Conservation (phyloP, 495 filamentous ascomycete genomes). For the Trichoderma virens region DNA sequence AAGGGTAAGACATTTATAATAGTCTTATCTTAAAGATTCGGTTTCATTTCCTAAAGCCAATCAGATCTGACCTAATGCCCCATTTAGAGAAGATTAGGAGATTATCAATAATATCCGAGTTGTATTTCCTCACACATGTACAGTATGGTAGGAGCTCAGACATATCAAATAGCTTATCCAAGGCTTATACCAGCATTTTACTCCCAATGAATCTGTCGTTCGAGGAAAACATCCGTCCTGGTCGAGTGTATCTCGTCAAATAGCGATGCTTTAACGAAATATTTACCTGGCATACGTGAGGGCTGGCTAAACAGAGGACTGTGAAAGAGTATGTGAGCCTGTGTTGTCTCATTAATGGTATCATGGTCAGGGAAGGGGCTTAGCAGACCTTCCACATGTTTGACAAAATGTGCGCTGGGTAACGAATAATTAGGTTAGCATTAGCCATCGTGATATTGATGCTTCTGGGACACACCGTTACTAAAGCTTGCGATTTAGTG, state of each 20-base stretch:
- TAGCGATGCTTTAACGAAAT: neutral
- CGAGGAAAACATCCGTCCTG: neutral
- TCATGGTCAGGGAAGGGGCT: neutral
- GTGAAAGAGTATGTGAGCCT: neutral
- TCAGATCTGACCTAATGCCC: too few relatives aligned
- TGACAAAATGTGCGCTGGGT: neutral
- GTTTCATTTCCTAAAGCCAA: too few relatives aligned
- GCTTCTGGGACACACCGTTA: neutral
- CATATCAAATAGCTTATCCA: too few relatives aligned
- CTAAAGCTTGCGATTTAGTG: neutral
- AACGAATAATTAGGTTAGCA: neutral
- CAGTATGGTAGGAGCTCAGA: too few relatives aligned
- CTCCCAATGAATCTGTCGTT: neutral
- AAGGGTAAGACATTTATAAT: too few relatives aligned
- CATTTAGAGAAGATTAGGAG: too few relatives aligned
- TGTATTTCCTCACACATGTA: neutral
- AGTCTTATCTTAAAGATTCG: too few relatives aligned
- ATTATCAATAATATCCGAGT: neutral
- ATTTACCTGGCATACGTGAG: neutral
- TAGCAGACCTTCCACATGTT: neutral
- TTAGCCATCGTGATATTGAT: neutral
- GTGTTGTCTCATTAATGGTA: neutral
- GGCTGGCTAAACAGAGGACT: neutral
- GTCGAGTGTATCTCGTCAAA: neutral
- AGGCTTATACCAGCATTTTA: too few relatives aligned